Conservation (phyloP, 129 eudicot species). For the Pulicaria dysenterica region DNA sequence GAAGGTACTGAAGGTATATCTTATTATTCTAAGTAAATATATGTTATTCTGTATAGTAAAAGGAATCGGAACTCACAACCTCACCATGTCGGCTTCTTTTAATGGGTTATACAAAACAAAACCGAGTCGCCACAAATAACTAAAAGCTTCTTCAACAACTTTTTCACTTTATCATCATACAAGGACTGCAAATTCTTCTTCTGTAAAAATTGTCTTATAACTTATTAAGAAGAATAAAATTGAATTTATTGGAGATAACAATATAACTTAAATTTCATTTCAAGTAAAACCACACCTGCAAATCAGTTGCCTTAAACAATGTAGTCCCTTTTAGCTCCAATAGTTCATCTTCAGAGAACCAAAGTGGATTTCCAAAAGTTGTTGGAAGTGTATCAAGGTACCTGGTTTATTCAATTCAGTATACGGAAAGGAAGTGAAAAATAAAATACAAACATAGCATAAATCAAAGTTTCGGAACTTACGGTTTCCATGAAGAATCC, state of each 20-base stretch:
- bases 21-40: constrained; percentile 1
- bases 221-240: neutral
- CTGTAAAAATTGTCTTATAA: constrained; percentile 44
- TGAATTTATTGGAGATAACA: neutral
- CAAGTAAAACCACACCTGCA: constrained; percentile 55
- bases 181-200: constrained; percentile 66
- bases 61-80: constrained; percentile 65
- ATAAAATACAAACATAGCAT: neutral
- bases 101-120: too few relatives aligned
- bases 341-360: constrained; percentile 82
- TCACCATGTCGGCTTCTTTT: too few relatives aligned
- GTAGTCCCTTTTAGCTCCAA: constrained; percentile 85
- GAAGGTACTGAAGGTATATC: constrained; percentile 2
- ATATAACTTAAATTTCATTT: neutral
- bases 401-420: constrained; percentile 32
- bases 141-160: constrained; percentile 68
- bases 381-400: constrained; percentile 90
- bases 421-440: neutral
- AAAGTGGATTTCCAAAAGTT: constrained; percentile 79
- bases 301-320: constrained; percentile 66
- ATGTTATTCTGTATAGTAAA: constrained; percentile 1
- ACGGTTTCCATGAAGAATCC: constrained; percentile 97
- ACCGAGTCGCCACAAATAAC: constrained; percentile 67
- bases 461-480: constrained; percentile 30
- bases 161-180: constrained; percentile 73